Conservation (phyloP, 345 rosid species). For the Citrus maxima region DNA sequence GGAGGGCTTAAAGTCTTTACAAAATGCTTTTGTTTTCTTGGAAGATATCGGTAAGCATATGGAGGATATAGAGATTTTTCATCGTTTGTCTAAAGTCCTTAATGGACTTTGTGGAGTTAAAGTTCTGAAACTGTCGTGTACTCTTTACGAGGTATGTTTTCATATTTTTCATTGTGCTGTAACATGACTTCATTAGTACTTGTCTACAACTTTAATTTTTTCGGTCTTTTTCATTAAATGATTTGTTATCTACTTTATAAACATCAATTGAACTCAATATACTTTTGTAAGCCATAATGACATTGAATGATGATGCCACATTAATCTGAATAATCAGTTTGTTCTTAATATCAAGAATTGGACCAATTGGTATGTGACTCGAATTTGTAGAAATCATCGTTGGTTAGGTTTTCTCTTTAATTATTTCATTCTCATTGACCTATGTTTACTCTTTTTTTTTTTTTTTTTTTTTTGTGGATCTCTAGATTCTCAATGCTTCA, state of each 20-base stretch:
- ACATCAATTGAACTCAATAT: not conserved
- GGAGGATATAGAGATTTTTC: not conserved
- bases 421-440: too few relatives aligned
- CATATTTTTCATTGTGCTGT: not conserved
- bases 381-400: not conserved
- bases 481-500: too few relatives aligned
- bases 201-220: too few relatives aligned
- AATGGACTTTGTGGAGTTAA: not conserved
- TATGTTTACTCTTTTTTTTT: too few relatives aligned
- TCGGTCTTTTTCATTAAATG: too few relatives aligned
- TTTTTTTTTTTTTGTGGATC: too few relatives aligned
- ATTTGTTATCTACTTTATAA: too few relatives aligned
- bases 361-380: not conserved
- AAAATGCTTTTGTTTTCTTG: not conserved
- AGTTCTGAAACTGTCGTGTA: not conserved
- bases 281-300: too few relatives aligned
- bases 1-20: not conserved
- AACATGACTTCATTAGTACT: not conserved
- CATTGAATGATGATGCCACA: too few relatives aligned
- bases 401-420: too few relatives aligned
- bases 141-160: not conserved
- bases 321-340: not conserved
- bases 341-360: not conserved
- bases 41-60: not conserved
- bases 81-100: not conserved